Percentiles rank a stretch among this genome's conserved stretches.
Evolutionary conservation across 306 rosid species (phyloP).

Genomic region (Ceratonia siliqua): DNA sequence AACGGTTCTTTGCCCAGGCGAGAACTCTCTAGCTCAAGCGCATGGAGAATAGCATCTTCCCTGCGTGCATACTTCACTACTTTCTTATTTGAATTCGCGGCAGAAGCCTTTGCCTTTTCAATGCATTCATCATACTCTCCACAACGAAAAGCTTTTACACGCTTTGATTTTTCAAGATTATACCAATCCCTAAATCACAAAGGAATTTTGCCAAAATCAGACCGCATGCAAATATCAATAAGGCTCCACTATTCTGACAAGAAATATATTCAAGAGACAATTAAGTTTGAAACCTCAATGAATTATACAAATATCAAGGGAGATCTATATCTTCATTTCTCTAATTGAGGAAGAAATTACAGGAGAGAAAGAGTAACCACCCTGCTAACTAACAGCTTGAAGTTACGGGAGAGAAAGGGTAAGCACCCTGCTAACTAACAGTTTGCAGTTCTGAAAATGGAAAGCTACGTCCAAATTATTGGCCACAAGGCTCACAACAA

Average conservation of each 20-base stretch:
- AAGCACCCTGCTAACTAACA: neutral
- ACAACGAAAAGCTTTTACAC: slow-evolving; percentile 80
- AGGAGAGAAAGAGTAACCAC: too few relatives aligned
- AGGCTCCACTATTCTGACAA: slow-evolving; percentile 14
- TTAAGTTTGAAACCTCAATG: neutral
- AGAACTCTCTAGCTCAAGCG: slow-evolving; percentile 73
- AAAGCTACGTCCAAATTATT: neutral
- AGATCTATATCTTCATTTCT: neutral
- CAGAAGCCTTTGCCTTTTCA: slow-evolving; percentile 75
- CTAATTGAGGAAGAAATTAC: neutral
- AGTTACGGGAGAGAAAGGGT: neutral
- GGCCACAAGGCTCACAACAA: neutral
- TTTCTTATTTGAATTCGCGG: slow-evolving; percentile 59
- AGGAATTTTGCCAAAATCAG: slow-evolving; percentile 29
- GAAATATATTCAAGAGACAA: neutral
- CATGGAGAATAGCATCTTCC: slow-evolving; percentile 89
- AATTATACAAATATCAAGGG: neutral
- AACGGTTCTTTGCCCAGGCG: slow-evolving; percentile 43
- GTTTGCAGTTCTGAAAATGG: slow-evolving; percentile 8
- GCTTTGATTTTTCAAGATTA: slow-evolving; percentile 81
- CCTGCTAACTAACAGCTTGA: too few relatives aligned
- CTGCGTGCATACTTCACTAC: slow-evolving; percentile 79
- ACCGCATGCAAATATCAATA: slow-evolving; percentile 6
- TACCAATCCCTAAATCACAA: slow-evolving; percentile 73
- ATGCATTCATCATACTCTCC: slow-evolving; percentile 81